Evolutionary conservation across 1,284 basidiomycete genomes (phyloP), one percentile per base, ranked within the genome.

Genomic region (Pyrrhoderma lamaoense): DNA sequence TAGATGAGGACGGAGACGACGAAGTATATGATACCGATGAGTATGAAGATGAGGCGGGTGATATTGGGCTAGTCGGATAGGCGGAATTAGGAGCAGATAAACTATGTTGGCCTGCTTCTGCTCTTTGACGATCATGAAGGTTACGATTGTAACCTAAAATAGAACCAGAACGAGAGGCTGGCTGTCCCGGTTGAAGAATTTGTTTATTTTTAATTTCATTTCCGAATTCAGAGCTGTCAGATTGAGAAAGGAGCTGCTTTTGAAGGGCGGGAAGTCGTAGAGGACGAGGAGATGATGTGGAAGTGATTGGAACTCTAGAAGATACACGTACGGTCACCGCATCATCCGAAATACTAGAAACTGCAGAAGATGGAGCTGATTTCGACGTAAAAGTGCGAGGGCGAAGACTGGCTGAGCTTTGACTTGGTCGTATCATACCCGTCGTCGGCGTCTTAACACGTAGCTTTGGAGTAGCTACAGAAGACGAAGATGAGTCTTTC

Each of bases 71-170:
- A 25, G 8, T 14, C 9, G 43, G 34, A 23, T 31, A 27, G 14
- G 40, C 35, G n/a, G 49, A 38, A n/a, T n/a, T 31, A 3, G 48
- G 18, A 3, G 47, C 34, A 16, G 40, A 36, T 37, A 36, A 47
- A 60, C 8, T 61, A 65, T 61, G 2, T 57, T 18, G 2, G 54
- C 57, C 7, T 48, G 64, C 62, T 34, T 51, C 38, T 27, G 21
- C 38, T 39, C 61, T 59, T 45, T 62, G 65, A 42, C 67, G 66
- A 49, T 71, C 70, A 49, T 71, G 70, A 9, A 71, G 42, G 21
- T 71, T 69, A 7, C 70, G 62, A 43, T 72, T 72, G 51, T 71
- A 70, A 2, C 55, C 53, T 47, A 72, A 57, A 18, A 70, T 52
- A 43, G 61, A 58, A 18, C 66, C 66, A 1, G 62, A 56, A 18